phyloP scores from a whole-genome alignment of 2,329 filamentous ascomycete species.

The Sphaerostilbella broomeana region DNA sequence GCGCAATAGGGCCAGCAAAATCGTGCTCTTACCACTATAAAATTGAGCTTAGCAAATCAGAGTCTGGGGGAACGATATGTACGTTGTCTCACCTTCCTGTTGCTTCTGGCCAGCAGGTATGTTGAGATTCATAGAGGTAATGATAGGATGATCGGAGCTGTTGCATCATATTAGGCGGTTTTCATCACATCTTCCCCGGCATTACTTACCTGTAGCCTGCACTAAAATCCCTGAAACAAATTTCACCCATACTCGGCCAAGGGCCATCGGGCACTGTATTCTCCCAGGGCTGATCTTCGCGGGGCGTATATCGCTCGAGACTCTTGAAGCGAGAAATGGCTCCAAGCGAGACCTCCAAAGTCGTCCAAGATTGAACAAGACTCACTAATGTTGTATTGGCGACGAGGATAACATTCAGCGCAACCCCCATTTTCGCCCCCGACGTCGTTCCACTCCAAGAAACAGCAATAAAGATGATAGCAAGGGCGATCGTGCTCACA shows the following conservation, averaged over 20 bases:
- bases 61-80: too few species aligned
- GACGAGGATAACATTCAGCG: slow-evolving; percentile 21
- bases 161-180: too few species aligned
- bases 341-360: slow-evolving; percentile 20
- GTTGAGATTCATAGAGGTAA: slow-evolving; percentile 15
- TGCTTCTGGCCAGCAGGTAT: slow-evolving; percentile 16
- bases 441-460: slow-evolving; percentile 10
- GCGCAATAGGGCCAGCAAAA: slow-evolving; percentile 17
- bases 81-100: slow-evolving; percentile 24
- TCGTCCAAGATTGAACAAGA: slow-evolving; percentile 18
- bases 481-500: slow-evolving; percentile 27
- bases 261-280: slow-evolving; percentile 4
- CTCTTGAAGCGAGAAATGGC: slow-evolving; percentile 18
- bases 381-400: slow-evolving; percentile 19
- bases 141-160: slow-evolving; percentile 12
- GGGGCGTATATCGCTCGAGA: slow-evolving; percentile 15
- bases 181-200: neutral
- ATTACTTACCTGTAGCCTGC: slow-evolving; percentile 17
- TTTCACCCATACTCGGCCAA: slow-evolving; percentile 18
- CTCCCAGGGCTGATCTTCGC: slow-evolving; percentile 13
- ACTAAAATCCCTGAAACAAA: slow-evolving; percentile 13
- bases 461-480: slow-evolving; percentile 33
- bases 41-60: slow-evolving; percentile 9
- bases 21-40: slow-evolving; percentile 22
- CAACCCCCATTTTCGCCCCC: slow-evolving; percentile 18